Conservation (phyloP, 2,329 filamentous ascomycete genomes). For the Ceratocystis papillata region DNA sequence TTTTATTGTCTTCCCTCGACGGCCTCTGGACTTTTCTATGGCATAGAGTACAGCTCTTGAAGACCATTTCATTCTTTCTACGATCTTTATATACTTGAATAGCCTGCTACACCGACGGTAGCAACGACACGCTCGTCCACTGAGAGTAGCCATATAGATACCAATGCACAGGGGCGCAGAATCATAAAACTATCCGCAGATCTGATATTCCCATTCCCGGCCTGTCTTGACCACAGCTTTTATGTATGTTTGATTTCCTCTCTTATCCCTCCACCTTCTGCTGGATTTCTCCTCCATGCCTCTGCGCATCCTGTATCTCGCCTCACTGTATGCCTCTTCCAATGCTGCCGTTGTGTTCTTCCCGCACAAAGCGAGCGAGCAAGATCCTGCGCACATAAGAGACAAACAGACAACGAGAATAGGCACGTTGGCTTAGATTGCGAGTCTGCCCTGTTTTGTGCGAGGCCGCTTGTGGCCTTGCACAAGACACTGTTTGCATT, state of each 20-base stretch:
- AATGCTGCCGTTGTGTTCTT: not conserved
- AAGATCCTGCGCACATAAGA: not conserved
- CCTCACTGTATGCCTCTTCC: too few relatives aligned
- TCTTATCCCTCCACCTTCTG: too few relatives aligned
- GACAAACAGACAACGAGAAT: not conserved
- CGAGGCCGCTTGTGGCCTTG: not conserved
- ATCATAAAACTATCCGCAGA: not conserved
- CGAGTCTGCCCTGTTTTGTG: not conserved
- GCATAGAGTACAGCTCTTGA: not conserved
- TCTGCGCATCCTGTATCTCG: too few relatives aligned
- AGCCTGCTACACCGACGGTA: too few relatives aligned
- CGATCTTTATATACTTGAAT: not conserved
- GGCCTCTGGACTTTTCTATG: not conserved
- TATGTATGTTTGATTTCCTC: too few relatives aligned
- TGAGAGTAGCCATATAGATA: not conserved
- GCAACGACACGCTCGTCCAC: not conserved
- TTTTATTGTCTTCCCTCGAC: not conserved
- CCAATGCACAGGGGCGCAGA: not conserved
- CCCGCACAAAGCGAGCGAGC: not conserved
- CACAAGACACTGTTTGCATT: not conserved
- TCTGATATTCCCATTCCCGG: not conserved
- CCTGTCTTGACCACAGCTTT: too few relatives aligned
- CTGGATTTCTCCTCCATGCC: too few relatives aligned
- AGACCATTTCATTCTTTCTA: constrained; percentile 2
- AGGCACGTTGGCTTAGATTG: not conserved